These are phyloP conservation scores for Xylaria sp. DNA, from an alignment of 2,329 filamentous ascomycete genomes.

Conservation along the genomic window DNA sequence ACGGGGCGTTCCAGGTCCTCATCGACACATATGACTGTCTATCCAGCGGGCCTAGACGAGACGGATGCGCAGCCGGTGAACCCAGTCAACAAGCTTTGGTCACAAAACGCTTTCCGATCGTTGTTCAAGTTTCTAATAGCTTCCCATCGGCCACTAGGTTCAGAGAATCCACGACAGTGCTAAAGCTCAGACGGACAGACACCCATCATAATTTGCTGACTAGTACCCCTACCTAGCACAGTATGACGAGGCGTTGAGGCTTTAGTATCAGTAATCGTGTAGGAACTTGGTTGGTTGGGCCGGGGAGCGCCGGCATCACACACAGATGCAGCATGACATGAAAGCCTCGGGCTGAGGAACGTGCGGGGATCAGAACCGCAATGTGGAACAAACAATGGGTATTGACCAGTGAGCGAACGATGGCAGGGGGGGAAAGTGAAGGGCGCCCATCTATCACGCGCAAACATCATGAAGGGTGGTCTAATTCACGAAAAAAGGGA, in stretches of 20 bases:
- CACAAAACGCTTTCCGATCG: neutral
- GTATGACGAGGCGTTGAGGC: conserved; percentile 33
- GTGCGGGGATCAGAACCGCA: conserved; percentile 12
- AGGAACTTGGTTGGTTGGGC: conserved; percentile 36
- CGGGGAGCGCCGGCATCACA: conserved; percentile 28
- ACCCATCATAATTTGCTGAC: conserved; percentile 16
- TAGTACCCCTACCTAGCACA: conserved; percentile 16
- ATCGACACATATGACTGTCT: neutral
- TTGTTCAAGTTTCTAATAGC: conserved; percentile 6
- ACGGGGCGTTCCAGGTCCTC: neutral
- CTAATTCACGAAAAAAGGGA: conserved; percentile 17
- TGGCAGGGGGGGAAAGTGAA: neutral
- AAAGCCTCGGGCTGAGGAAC: conserved; percentile 24
- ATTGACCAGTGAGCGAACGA: conserved; percentile 12
- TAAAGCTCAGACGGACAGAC: neutral
- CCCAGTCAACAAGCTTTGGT: conserved; percentile 4
- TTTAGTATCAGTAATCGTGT: conserved; percentile 37
- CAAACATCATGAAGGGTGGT: conserved; percentile 22
- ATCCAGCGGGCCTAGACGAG: neutral
- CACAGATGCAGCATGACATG: conserved; percentile 31
- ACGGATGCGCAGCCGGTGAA: conserved; percentile 21
- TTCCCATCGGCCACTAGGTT: conserved; percentile 4
- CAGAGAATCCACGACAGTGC: neutral
- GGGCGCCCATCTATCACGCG: conserved; percentile 9
- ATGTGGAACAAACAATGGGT: conserved; percentile 21